phyloP scores from a whole-genome alignment of 2,329 filamentous ascomycete species.

The Ceratocystis eucalypticola region DNA sequence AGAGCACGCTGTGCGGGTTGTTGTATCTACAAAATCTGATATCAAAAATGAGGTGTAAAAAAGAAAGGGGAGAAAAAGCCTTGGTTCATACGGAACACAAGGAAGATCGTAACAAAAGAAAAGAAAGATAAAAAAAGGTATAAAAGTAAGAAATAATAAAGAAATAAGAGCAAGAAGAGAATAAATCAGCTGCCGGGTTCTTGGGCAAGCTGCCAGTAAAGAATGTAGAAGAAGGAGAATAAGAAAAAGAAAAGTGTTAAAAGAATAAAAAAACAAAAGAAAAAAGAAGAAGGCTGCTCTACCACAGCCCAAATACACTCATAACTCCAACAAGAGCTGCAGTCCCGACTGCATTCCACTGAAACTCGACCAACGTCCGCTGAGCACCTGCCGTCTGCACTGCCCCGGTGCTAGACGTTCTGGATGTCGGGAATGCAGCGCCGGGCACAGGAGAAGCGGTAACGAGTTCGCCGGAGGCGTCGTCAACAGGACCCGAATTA shows the following conservation, averaged over 20 bases:
- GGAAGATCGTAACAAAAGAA: not conserved
- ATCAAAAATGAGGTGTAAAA: not conserved
- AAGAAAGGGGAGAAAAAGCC: not conserved
- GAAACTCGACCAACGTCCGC: not conserved
- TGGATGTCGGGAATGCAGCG: not conserved
- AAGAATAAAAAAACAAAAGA: not conserved
- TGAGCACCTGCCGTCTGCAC: constrained; percentile 1
- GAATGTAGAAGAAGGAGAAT: not conserved
- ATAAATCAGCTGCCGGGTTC: not conserved
- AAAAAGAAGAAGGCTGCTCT: not conserved
- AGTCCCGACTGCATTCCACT: not conserved
- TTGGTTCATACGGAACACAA: not conserved
- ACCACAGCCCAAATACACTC: not conserved
- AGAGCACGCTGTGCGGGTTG: too few relatives aligned
- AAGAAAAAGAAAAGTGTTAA: not conserved
- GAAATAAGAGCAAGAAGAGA: not conserved
- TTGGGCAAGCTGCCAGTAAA: not conserved
- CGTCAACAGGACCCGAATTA: not conserved
- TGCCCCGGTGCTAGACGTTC: not conserved
- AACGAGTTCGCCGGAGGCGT: not conserved
- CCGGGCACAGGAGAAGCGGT: not conserved
- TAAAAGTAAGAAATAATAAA: not conserved
- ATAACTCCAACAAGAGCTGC: not conserved
- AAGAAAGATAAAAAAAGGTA: not conserved
- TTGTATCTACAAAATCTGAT: too few relatives aligned